Percentiles rank a stretch among this genome's conserved stretches.
Evolutionary conservation across 73 alveolate genomes (phyloP).

Genomic region (Breviolum minutum): DNA sequence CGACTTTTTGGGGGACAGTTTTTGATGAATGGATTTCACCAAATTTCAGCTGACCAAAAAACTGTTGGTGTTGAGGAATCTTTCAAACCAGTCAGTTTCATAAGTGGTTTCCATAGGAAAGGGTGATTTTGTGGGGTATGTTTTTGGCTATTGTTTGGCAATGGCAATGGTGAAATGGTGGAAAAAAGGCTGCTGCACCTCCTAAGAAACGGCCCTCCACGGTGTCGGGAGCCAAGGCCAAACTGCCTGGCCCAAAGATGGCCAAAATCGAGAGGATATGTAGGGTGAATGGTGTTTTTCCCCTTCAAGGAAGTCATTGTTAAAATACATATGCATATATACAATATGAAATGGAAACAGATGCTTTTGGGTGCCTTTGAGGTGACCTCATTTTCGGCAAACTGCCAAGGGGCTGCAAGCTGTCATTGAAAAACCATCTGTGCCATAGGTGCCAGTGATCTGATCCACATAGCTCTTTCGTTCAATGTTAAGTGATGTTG

Average conservation of each 20-base stretch:
- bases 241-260: constrained; percentile 7
- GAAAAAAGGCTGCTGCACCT: neutral
- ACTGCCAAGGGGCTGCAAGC: too few relatives aligned
- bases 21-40: neutral
- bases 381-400: too few relatives aligned
- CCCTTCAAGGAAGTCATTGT: too few relatives aligned
- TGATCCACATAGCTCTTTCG: too few relatives aligned
- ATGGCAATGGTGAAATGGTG: neutral
- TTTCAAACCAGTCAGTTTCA: neutral
- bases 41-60: neutral
- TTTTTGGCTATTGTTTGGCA: neutral
- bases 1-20: neutral
- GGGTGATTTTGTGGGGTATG: neutral
- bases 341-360: neutral
- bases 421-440: too few relatives aligned
- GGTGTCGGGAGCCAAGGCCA: constrained; percentile 69
- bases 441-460: too few relatives aligned
- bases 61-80: neutral
- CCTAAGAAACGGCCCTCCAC: constrained; percentile 68
- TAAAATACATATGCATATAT: too few relatives aligned
- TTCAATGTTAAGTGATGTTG: too few relatives aligned
- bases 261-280: neutral
- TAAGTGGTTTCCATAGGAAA: too few relatives aligned
- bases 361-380: neutral
- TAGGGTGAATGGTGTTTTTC: too few relatives aligned